Conservation (phyloP, 805 yeast genomes). For the Blastobotrys peoriensis region DNA sequence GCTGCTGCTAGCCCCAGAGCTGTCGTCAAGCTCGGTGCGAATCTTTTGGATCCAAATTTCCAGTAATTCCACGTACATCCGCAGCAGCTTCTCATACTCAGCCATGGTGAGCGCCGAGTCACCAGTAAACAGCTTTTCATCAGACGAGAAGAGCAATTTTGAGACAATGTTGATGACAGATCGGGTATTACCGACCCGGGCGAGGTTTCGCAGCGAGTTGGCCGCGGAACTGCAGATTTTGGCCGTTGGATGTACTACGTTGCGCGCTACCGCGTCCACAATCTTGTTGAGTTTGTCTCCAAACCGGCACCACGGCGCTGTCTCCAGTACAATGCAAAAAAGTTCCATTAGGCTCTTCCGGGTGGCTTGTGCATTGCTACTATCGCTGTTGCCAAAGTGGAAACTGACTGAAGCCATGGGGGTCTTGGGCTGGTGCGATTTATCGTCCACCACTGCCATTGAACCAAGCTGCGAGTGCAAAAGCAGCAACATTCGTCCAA, state of each 20-base stretch:
- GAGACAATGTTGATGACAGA: constrained; percentile 69
- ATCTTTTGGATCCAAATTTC: constrained; percentile 61
- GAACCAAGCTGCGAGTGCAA: constrained; percentile 58
- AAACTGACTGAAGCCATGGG: constrained; percentile 36
- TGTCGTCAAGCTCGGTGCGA: constrained; percentile 4
- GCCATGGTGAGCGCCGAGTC: constrained; percentile 55
- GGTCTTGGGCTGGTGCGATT: constrained; percentile 29
- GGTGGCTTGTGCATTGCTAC: constrained; percentile 23
- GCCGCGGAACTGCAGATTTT: constrained; percentile 61
- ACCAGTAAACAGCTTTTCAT: constrained; percentile 44
- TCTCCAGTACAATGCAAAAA: constrained; percentile 62
- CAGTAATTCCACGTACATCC: constrained; percentile 70
- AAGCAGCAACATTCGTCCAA: constrained; percentile 49
- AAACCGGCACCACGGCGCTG: constrained; percentile 64
- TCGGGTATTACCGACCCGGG: constrained; percentile 63
- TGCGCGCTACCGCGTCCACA: constrained; percentile 71
- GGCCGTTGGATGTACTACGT: constrained; percentile 61
- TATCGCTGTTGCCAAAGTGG: constrained; percentile 28
- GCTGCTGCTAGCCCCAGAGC: too few relatives aligned
- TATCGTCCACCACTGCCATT: constrained; percentile 33
- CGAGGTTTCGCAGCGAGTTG: constrained; percentile 56
- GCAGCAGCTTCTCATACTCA: constrained; percentile 52
- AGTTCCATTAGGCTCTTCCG: constrained; percentile 41
- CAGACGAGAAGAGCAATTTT: constrained; percentile 70
- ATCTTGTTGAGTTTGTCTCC: constrained; percentile 51